phyloP scores from a whole-genome alignment of 176 grass and related monocot genomes.

The Saccharum officinarum region DNA sequence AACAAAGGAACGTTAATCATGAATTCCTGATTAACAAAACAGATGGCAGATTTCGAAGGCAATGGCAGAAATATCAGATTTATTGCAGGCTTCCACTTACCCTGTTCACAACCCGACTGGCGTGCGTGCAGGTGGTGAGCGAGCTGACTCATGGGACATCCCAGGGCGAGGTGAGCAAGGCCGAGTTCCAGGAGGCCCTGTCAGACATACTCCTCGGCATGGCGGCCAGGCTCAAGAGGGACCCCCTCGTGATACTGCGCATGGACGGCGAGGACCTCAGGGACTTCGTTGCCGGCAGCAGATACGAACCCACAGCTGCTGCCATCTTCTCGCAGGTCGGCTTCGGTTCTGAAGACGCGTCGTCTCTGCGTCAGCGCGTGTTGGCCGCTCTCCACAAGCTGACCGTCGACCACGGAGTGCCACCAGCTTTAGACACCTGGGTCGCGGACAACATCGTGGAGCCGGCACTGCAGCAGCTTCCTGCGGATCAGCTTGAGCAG shows the following conservation, averaged over 20 bases:
- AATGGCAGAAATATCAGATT: not conserved
- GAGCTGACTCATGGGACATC: conserved; percentile 67
- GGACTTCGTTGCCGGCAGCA: conserved; percentile 56
- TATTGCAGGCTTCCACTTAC: not conserved
- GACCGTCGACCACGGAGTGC: conserved; percentile 78
- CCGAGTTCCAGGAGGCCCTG: conserved; percentile 71
- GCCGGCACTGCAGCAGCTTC: conserved; percentile 49
- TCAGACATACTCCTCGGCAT: conserved; percentile 76
- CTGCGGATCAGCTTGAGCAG: conserved; percentile 44
- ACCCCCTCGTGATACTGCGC: conserved; percentile 82
- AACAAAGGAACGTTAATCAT: too few relatives aligned
- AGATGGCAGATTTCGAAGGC: too few relatives aligned
- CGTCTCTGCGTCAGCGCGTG: conserved; percentile 52
- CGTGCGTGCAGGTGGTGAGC: conserved; percentile 60
- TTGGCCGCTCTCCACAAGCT: conserved; percentile 54
- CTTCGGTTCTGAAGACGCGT: not conserved
- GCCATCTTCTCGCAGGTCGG: conserved; percentile 55
- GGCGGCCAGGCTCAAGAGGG: conserved; percentile 90
- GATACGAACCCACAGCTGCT: conserved; percentile 55
- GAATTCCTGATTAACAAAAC: too few relatives aligned
- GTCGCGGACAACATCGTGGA: conserved; percentile 58
- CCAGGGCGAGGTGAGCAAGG: conserved; percentile 71
- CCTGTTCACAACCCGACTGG: not conserved
- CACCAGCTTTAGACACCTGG: conserved; percentile 75
- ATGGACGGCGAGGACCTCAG: conserved; percentile 91